Evolutionary conservation across 352 stramenopile genomes (phyloP), one percentile per base, ranked within the genome.

Genomic region (Pythium brachiatum): DNA sequence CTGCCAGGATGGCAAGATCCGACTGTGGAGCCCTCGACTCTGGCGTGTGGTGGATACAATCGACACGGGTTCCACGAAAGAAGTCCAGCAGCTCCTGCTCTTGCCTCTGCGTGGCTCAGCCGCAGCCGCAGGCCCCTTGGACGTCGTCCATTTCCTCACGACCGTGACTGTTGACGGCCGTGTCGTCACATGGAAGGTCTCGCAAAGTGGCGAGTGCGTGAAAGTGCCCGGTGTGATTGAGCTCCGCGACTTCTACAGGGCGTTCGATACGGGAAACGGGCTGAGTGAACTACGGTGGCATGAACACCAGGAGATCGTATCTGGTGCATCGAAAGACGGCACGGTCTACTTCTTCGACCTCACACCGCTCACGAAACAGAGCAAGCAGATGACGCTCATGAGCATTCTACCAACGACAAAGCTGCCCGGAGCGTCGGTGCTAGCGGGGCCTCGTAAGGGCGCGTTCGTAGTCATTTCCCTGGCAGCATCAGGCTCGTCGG

Each of bases 1-100:
- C 0, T 94, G 83, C 39, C 74, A 86, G 55, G 84, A 94, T 41
- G 80, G 81, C 23, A 91, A 89, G 44, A 80, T 93, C 26, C 84
- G 81, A 6, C 61, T 90, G 21, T 90, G 81, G 74, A 88, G 72
- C 25, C 78, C 77, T n/a, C 74, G 70, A 31, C 62, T 85, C 16
- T 79, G 78, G 52, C 86, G 83, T 46, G 76, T 77, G 7, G 72
- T 86, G n/a, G 76, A 81, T 12, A 83, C 68, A 13, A 76, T 93
- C 29, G 81, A 93, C 54, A 81, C 75, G 9, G 78, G 83, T 0
- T 86, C 78, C 1, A 62, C 70, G 13, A 75, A 76, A 69, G 84
- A 93, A 53, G 77, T 93, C 1, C 79, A 90, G 57, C 79, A 90
- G 7, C 72, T 91, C 32, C 46, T 83, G 62, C 66, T 93, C 15